These are phyloP conservation scores for Lyophyllum shimeji DNA, from an alignment of 768 basidiomycete genomes.

Conservation along the genomic window DNA sequence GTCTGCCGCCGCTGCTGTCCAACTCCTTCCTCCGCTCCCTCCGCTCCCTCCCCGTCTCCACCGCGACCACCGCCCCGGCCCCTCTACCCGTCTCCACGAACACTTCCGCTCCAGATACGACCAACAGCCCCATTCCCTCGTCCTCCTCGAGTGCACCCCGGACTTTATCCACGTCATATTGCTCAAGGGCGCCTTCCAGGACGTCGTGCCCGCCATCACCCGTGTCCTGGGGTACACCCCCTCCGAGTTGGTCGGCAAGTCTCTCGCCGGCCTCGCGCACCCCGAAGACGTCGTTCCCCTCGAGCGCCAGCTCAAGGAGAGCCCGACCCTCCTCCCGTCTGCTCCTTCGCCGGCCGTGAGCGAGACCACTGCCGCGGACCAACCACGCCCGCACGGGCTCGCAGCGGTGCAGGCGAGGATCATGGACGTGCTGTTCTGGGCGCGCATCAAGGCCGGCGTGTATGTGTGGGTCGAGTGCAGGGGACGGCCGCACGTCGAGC, in stretches of 20 bases:
- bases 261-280: slow-evolving; percentile 81
- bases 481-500: slow-evolving; percentile 89
- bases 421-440: slow-evolving; percentile 86
- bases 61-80: slow-evolving; percentile 31
- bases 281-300: slow-evolving; percentile 88
- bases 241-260: slow-evolving; percentile 76
- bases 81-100: slow-evolving; percentile 11
- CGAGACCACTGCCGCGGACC: not conserved
- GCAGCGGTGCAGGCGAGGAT: slow-evolving; percentile 38
- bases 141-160: slow-evolving; percentile 60
- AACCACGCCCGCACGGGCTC: not conserved
- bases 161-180: slow-evolving; percentile 92
- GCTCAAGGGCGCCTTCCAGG: slow-evolving; percentile 90
- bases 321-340: slow-evolving; percentile 29
- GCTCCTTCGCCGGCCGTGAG: too few species aligned
- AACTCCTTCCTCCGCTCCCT: slow-evolving; percentile 51
- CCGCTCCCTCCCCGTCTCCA: slow-evolving; percentile 44
- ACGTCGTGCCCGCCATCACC: slow-evolving; percentile 81
- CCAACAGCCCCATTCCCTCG: slow-evolving; percentile 50
- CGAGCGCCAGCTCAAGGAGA: slow-evolving; percentile 89
- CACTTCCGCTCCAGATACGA: slow-evolving; percentile 18
- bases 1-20: not conserved
- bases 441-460: slow-evolving; percentile 56
- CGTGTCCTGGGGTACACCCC: slow-evolving; percentile 85
- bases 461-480: slow-evolving; percentile 91